These are phyloP conservation scores for Dothideomycetes sp. DNA, from an alignment of 2,329 filamentous ascomycete species.

Conservation along the genomic window DNA sequence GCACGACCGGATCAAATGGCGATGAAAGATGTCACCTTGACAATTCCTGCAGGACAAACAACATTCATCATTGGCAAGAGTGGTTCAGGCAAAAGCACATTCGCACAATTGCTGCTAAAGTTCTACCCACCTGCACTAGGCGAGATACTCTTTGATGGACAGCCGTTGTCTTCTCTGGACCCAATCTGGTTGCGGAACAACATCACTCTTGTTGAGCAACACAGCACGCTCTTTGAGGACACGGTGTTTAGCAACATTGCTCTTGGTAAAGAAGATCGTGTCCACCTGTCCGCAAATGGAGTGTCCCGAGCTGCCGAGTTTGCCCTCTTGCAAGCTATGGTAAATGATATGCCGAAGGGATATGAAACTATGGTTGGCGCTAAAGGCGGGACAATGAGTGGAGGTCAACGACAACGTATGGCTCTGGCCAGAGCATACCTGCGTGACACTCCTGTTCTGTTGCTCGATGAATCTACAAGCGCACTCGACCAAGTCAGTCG, in stretches of 20 bases:
- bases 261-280: slow-evolving; percentile 51
- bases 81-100: slow-evolving; percentile 85
- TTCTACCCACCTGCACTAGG: slow-evolving; percentile 64
- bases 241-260: slow-evolving; percentile 70
- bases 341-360: slow-evolving; percentile 58
- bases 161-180: slow-evolving; percentile 53
- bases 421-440: slow-evolving; percentile 71
- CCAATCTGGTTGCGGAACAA: slow-evolving; percentile 66
- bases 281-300: slow-evolving; percentile 42
- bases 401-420: slow-evolving; percentile 75
- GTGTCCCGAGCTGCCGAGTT: slow-evolving; percentile 56
- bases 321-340: slow-evolving; percentile 59
- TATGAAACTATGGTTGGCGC: slow-evolving; percentile 62
- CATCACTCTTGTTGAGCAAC: slow-evolving; percentile 73
- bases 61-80: slow-evolving; percentile 79
- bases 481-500: slow-evolving; percentile 69
- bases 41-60: slow-evolving; percentile 60
- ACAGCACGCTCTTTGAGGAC: slow-evolving; percentile 72
- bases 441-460: slow-evolving; percentile 67
- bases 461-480: slow-evolving; percentile 84
- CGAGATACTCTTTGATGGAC: slow-evolving; percentile 58
- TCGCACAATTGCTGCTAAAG: slow-evolving; percentile 68
- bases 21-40: slow-evolving; percentile 46
- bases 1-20: slow-evolving; percentile 52
- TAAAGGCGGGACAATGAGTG: slow-evolving; percentile 65